These are phyloP conservation scores for Backusella psychrophila DNA, from an alignment of 192 early-diverging fungal genomes.

Conservation along the genomic window DNA sequence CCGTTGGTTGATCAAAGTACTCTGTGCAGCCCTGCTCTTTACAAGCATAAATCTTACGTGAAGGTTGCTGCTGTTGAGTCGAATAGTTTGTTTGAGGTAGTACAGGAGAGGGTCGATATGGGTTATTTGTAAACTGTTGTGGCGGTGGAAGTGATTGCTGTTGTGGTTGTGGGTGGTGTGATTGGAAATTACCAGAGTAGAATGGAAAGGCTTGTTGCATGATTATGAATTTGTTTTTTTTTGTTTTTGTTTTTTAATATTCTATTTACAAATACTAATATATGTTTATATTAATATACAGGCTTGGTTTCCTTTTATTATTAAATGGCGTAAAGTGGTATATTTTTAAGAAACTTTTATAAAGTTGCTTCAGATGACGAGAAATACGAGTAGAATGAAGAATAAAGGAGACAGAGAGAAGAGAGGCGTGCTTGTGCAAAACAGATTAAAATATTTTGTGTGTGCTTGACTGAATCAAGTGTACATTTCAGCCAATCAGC, in stretches of 20 bases:
- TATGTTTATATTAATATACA: neutral
- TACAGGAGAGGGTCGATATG: neutral
- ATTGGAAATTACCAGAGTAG: neutral
- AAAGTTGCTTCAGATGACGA: neutral
- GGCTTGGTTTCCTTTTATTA: neutral
- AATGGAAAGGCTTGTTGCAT: no score
- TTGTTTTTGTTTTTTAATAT: neutral
- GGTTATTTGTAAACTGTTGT: neutral
- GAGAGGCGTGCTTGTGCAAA: neutral
- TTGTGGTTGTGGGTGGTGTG: neutral
- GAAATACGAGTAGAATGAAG: neutral
- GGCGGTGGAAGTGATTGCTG: neutral
- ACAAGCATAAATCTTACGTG: conserved; percentile 12
- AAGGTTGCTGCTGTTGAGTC: neutral
- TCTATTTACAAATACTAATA: neutral
- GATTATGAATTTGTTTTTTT: neutral
- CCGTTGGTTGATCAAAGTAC: neutral
- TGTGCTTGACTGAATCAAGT: neutral
- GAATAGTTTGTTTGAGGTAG: neutral
- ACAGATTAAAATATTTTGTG: neutral
- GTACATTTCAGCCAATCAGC: neutral
- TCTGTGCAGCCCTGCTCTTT: conserved; percentile 10
- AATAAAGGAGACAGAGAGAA: neutral
- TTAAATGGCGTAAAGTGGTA: neutral
- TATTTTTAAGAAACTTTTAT: neutral